Base-by-base conservation (phyloP, 2,329 filamentous ascomycete species). In the Coniochaeta prunicola region DNA sequence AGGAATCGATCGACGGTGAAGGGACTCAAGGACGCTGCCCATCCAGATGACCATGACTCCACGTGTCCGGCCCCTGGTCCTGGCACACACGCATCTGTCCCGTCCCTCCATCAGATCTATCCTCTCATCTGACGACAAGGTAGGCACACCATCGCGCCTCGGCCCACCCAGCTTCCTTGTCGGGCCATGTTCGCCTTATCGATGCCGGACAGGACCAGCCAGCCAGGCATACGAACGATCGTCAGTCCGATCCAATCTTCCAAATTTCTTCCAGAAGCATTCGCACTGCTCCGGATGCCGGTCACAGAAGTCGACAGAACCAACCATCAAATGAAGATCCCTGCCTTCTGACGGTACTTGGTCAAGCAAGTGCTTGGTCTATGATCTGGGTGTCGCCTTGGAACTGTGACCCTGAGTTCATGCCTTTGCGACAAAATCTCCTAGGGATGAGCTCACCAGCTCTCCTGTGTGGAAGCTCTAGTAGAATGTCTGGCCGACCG, bases 261-360 rank as follows among this genome's bases (percentile, higher is more conserved):
- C 2, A 38, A 48, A 38, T 40, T 56, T n/a, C 61, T 66, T 66
- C 64, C 53, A 63, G 64, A 66, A 66, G 58, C 60, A 60, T 59
- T 59, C 34, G 58, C n/a, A 59, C 48, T 56, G 57, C 24, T 61
- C 59, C 64, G 64, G 63, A 59, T 63, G 63, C 64, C 64, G 64
- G 63, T 64, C 58, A 60, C 61, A 64, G 57, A 61, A 61, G 59
- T 57, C 59, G 36, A 55, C 33, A 62, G 57, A 59, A 40, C 58
- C 61, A 58, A 59, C 57, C 55, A 42, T 38, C 53, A 38, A 53
- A 50, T 24, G 45, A 50, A 45, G 36, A 34, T 34, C 28, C 58
- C 42, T 34, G 34, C 36, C 24, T 56, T 58, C 45, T 62, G 53
- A 60, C 17, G 17, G 38, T 40, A 19, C 38, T 48, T 48, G 5